These are phyloP conservation scores for Naegleria lovaniensis DNA, from an alignment of 208 protist genomes.

Conservation along the genomic window DNA sequence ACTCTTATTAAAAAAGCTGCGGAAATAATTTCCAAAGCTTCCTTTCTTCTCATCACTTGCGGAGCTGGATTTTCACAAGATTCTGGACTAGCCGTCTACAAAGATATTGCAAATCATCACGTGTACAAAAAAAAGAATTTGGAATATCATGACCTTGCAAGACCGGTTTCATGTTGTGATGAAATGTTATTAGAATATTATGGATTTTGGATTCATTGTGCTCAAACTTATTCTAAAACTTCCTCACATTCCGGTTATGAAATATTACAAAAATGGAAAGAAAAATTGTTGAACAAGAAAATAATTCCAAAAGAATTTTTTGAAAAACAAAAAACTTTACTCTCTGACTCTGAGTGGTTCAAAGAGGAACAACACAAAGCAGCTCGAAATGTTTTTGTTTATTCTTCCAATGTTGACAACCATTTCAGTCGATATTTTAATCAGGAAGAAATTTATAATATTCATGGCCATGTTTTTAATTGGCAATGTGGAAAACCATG, in stretches of 20 bases:
- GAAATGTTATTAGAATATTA: constrained; percentile 32
- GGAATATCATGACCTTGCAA: constrained; percentile 39
- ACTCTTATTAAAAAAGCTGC: constrained; percentile 18
- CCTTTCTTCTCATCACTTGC: constrained; percentile 34
- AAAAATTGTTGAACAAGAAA: background rate
- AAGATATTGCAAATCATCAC: constrained; percentile 40
- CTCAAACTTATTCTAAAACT: constrained; percentile 22
- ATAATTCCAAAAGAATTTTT: background rate
- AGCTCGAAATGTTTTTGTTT: constrained; percentile 33
- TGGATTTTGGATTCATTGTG: constrained; percentile 45
- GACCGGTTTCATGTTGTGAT: constrained; percentile 27
- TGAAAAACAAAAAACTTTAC: background rate
- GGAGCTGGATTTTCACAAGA: constrained; percentile 41
- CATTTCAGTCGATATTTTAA: constrained; percentile 32
- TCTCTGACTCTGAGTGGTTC: background rate
- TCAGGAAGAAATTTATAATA: constrained; percentile 33
- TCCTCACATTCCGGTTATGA: constrained; percentile 22
- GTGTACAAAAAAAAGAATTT: constrained; percentile 36
- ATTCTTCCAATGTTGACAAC: constrained; percentile 44
- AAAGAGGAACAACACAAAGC: background rate
- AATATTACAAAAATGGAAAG: constrained; percentile 36
- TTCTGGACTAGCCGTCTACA: constrained; percentile 41
- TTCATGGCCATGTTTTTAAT: constrained; percentile 41
- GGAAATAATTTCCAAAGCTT: constrained; percentile 3
- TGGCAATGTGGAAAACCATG: constrained; percentile 38